Base-by-base conservation (phyloP, 306 rosid species). In the Betula pendula region DNA sequence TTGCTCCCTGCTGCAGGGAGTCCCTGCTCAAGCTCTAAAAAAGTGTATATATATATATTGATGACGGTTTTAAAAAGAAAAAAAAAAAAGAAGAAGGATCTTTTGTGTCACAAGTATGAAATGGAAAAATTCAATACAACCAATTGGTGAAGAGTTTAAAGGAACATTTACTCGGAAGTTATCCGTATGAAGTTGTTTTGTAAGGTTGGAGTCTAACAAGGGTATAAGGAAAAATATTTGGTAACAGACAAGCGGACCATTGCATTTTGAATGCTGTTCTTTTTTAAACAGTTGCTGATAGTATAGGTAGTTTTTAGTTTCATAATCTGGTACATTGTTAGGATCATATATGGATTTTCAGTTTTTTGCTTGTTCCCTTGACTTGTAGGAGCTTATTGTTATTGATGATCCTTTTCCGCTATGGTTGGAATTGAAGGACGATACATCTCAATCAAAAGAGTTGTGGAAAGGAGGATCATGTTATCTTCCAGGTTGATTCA, bases 351-450 rank as follows among this genome's bases (percentile, higher is more conserved):
- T 8, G 70, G 52, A 68, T 29, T 68, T 78, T 22, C 65, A 43
- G 24, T 71, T 33, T n/a, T 53, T 42, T 29, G 24, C 76, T 70
- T 79, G 73, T 81, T 76, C 17, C 85, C 17, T 72, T 68, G 33
- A 71, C 63, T 38, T 83, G 77, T 75, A 94, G 98, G 98, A 95
- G 86, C 97, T 95, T 85, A 86, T 95, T 71, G 93, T 95, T 51
- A 90, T 95, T 77, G 98, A 95, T 81, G 97, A 92, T 79, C 82
- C 92, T 88, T 95, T 67, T 95, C 95, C 8, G 91, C 88, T 74
- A 83, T 95, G 93, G 95, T 92, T 71, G 98, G 93, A 38, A 75
- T 95, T 63, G 95, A 92, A 86, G 98, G 98, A 22, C 92, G 96
- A 27, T 90, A 89, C 80, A 88, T 92, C 85, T 88, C 89, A 44